Evolutionary conservation across 352 stramenopile species (phyloP), one percentile per base, ranked within the genome.

Genomic region (Peronospora farinosa): DNA sequence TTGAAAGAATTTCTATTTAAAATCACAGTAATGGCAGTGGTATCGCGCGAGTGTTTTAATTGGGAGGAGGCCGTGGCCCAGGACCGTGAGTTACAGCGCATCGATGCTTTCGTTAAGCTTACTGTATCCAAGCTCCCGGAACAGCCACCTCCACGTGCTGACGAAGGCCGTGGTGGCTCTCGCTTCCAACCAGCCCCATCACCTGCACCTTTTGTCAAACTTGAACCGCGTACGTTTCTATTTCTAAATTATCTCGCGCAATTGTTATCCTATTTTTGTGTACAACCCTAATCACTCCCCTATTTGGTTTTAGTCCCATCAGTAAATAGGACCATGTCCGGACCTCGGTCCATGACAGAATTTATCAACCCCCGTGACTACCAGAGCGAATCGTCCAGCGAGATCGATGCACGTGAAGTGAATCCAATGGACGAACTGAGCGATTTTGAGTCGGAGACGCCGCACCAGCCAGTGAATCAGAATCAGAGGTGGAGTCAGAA

Each of bases 371-470:
- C 45, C 6, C 43, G 43, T 5, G 52, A 57, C 12, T 74, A 78
- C 43, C 43, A 57, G 51, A 78, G 54, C 53, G 70, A 78, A 28
- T 72, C 63, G n/a, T 82, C 67, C 3, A 84, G 67, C 23, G 74
- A 86, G 23, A 25, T 64, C 7, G 74, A 84, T 23, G 63, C 36
- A 30, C 48, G 50, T 0, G 75, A 87, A 45, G 55, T 87, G 15
- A 68, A 87, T 51, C 73, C 73, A 8, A 81, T 79, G 63, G 71
- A 87, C 40, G 73, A 78, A 41, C 60, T 87, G 11, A 76, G 63
- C 23, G 73, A 84, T 48, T 74, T 87, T 63, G 76, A 84, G 54
- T 42, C 40, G 25, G 60, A 63, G 7, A 10, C 44, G 33, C 39
- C 45, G n/a, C 40, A 54, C 11, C 30, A 31, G 4, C 36, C 32